Percentiles rank a stretch among this genome's conserved stretches.
These are phyloP conservation scores for Aspergillus ustus DNA, from an alignment of 2,329 filamentous ascomycete species.

Conservation along the genomic window DNA sequence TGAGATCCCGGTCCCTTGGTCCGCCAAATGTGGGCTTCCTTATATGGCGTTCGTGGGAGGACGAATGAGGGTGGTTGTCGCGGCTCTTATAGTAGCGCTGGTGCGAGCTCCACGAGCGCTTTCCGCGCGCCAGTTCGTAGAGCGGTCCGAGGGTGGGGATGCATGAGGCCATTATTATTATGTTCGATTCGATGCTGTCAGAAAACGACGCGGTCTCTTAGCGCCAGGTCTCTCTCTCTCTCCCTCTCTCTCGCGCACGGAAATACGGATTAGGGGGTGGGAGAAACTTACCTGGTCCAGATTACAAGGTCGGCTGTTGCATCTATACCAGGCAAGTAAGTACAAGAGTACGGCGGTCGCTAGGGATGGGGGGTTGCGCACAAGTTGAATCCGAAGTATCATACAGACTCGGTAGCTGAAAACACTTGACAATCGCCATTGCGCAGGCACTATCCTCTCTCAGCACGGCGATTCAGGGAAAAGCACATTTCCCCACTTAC, in stretches of 20 bases:
- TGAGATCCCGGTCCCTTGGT: constrained; percentile 11
- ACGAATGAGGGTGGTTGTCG: constrained; percentile 3
- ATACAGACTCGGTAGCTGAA: constrained; percentile 32
- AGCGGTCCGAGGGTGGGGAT: constrained; percentile 41
- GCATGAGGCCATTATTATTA: constrained; percentile 41
- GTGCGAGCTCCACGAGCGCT: constrained; percentile 17
- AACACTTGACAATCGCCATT: constrained; percentile 41
- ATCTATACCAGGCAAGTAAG: constrained; percentile 22
- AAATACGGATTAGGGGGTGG: no score
- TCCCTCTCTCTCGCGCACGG: no score
- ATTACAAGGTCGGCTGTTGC: constrained; percentile 51
- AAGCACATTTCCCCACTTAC: constrained; percentile 23
- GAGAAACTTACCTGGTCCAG: constrained; percentile 48
- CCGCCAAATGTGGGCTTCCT: neutral
- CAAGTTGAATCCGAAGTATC: constrained; percentile 36
- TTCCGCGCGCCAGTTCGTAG: constrained; percentile 31
- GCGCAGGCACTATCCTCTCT: constrained; percentile 37
- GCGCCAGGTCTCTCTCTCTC: no score
- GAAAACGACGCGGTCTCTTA: neutral
- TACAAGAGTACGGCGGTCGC: no score
- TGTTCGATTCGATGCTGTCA: constrained; percentile 36
- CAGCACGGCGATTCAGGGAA: neutral
- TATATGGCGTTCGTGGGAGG: neutral
- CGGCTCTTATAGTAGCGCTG: constrained; percentile 21
- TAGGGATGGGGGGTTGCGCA: constrained; percentile 8